Evolutionary conservation across 345 rosid species (phyloP).

Genomic region (Aquilaria malaccensis): DNA sequence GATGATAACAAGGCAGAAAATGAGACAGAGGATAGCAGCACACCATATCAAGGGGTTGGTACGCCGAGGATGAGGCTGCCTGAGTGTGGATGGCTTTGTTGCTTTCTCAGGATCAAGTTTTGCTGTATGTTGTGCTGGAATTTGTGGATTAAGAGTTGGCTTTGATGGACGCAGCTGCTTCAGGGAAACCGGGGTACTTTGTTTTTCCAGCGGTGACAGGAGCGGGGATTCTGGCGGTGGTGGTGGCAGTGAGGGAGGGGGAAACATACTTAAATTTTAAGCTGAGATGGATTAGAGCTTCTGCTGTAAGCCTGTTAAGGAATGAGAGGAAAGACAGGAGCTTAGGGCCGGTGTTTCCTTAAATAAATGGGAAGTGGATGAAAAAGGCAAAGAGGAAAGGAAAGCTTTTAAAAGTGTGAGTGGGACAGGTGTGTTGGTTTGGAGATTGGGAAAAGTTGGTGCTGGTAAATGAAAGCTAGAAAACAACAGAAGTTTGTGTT

Average conservation of each 20-base stretch:
- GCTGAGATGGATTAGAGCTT: too few species aligned
- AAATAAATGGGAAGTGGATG: conserved; percentile 26
- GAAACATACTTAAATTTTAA: too few species aligned
- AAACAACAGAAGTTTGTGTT: conserved; percentile 19
- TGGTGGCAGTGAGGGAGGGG: conserved; percentile 16
- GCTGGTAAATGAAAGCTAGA: conserved; percentile 27
- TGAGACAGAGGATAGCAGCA: conserved; percentile 57
- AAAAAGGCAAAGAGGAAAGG: conserved; percentile 26
- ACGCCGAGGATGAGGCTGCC: conserved; percentile 34
- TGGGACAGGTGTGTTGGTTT: conserved; percentile 41
- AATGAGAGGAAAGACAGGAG: neutral
- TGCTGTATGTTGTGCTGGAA: conserved; percentile 13
- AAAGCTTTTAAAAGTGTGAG: conserved; percentile 33
- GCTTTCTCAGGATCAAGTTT: conserved; percentile 8
- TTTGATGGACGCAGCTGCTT: conserved; percentile 36
- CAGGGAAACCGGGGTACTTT: conserved; percentile 24
- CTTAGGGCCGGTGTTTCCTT: conserved; percentile 16
- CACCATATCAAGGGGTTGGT: conserved; percentile 73
- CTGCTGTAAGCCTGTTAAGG: too few species aligned
- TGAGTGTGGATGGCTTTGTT: conserved; percentile 22
- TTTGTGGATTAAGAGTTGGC: conserved; percentile 22
- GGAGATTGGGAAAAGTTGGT: conserved; percentile 29
- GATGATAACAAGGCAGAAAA: conserved; percentile 72
- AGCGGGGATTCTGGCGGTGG: conserved; percentile 24
- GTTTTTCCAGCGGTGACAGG: conserved; percentile 19